Conservation (phyloP, 2,329 filamentous ascomycete species). For the Colletotrichum tropicicola region DNA sequence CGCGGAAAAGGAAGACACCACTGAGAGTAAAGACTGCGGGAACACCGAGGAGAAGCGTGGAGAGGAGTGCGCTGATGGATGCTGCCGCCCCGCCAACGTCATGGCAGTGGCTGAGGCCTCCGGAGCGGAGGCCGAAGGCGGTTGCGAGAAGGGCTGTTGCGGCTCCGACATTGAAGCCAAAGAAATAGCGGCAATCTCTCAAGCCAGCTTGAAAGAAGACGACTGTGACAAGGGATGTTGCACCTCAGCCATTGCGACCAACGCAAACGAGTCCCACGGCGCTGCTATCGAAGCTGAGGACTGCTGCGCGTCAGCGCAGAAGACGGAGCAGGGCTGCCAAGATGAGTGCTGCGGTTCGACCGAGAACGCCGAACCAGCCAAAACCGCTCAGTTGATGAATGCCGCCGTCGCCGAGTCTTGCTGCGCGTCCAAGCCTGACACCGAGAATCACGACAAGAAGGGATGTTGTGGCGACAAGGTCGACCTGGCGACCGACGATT, state of each 20-base stretch:
- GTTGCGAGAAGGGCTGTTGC: slow-evolving; percentile 4
- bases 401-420: not conserved
- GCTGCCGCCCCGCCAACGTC: not conserved
- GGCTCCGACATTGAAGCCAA: not conserved
- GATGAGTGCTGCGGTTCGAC: not conserved
- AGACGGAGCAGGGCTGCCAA: not conserved
- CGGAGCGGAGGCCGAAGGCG: not conserved
- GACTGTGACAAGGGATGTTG: not conserved
- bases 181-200: too few species aligned
- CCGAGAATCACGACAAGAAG: not conserved
- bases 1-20: too few species aligned
- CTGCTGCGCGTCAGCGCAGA: not conserved
- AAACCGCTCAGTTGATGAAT: not conserved
- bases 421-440: not conserved
- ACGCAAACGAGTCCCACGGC: too few species aligned
- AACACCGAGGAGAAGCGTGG: not conserved
- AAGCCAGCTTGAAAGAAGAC: not conserved
- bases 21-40: not conserved
- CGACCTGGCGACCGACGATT: not conserved
- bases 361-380: not conserved
- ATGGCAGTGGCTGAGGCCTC: not conserved
- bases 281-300: too few species aligned
- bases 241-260: too few species aligned
- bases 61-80: not conserved
- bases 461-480: not conserved